Conservation (phyloP, 169 alveolate genomes). For the Ichthyophthirius multifiliis region DNA sequence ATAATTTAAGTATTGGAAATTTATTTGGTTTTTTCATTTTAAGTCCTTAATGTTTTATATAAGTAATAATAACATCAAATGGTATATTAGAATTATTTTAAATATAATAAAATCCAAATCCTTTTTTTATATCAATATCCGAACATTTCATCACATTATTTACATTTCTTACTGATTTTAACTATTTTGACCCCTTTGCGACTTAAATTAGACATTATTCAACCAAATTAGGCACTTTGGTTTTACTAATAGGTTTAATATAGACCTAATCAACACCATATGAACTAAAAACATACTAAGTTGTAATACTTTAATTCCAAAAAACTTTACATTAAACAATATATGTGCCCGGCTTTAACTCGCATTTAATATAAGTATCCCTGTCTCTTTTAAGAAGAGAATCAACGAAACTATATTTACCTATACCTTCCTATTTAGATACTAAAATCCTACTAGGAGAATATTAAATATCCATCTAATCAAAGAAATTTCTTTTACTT, state of each 20-base stretch:
- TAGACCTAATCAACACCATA: conserved; percentile 16
- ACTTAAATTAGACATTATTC: background rate
- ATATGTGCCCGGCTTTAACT: background rate
- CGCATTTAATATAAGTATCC: conserved; percentile 17
- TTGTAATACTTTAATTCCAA: background rate
- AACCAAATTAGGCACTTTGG: background rate
- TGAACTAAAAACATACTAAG: background rate
- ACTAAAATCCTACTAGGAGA: background rate
- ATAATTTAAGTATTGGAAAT: background rate
- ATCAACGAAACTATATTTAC: background rate
- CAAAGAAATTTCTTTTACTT: background rate
- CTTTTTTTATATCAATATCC: conserved; percentile 8
- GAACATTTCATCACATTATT: background rate
- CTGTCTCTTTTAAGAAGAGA: conserved; percentile 19
- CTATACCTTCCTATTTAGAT: background rate
- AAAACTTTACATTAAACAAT: background rate
- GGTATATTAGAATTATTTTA: conserved; percentile 4
- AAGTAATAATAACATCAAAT: conserved; percentile 1
- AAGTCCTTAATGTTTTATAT: background rate
- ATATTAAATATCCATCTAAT: background rate
- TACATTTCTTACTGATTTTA: background rate
- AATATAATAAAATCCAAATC: conserved; percentile 22
- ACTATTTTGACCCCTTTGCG: background rate
- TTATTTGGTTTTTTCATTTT: conserved; percentile 23
- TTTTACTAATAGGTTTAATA: background rate